Evolutionary conservation across 1,284 basidiomycete species (phyloP).

Genomic region (Chalciporus sp.): DNA sequence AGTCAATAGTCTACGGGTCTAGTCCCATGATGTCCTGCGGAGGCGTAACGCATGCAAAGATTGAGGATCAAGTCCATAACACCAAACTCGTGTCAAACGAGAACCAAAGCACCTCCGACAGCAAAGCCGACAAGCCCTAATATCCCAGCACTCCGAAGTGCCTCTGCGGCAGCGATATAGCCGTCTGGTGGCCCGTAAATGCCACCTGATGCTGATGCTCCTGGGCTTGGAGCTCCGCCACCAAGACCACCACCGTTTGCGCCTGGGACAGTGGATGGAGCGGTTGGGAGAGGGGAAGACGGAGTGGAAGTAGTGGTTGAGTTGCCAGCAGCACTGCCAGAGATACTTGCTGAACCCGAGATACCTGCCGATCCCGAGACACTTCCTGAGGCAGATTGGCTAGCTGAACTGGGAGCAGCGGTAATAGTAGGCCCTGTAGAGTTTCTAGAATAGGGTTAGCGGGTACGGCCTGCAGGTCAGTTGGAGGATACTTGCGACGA

Average conservation of each 20-base stretch:
- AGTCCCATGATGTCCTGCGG: constrained; percentile 10
- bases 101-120: constrained; percentile 50
- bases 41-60: constrained; percentile 17
- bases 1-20: constrained; percentile 4
- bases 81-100: constrained; percentile 37
- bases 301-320: constrained; percentile 39
- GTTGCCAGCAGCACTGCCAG: constrained; percentile 20
- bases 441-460: constrained; percentile 42
- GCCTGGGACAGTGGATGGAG: constrained; percentile 52
- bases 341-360: constrained; percentile 21
- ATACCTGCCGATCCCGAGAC: constrained; percentile 25
- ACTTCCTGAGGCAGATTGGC: constrained; percentile 29
- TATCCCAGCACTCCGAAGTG: constrained; percentile 37
- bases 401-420: constrained; percentile 41
- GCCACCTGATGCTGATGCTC: constrained; percentile 38
- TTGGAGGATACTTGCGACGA: constrained; percentile 29
- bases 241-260: constrained; percentile 45
- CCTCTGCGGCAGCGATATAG: constrained; percentile 59
- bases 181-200: constrained; percentile 64
- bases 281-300: constrained; percentile 53
- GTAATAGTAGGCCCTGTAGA: constrained; percentile 42
- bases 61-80: constrained; percentile 4
- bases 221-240: constrained; percentile 55
- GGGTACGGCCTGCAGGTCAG: constrained; percentile 35
- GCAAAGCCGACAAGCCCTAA: constrained; percentile 42